phyloP scores from a whole-genome alignment of 768 basidiomycete genomes.

The Boletus rufocinnamomeus region DNA sequence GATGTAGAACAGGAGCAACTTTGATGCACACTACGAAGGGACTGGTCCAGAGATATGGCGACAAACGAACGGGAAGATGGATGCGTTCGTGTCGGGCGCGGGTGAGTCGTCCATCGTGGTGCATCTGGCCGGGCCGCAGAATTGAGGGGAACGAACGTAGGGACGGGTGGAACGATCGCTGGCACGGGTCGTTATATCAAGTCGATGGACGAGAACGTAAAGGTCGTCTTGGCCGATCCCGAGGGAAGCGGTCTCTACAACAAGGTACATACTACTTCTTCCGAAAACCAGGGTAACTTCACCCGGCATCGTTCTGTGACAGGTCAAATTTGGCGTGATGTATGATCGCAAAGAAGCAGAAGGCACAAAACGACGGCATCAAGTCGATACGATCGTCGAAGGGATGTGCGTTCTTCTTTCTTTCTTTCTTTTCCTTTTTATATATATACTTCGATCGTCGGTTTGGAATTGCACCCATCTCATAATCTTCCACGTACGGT shows the following conservation, averaged over 20 bases:
- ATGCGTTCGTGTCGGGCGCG: constrained; percentile 90
- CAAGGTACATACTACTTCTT: constrained; percentile 52
- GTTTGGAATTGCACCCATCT: not conserved
- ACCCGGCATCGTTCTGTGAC: not conserved
- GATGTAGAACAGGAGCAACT: constrained; percentile 77
- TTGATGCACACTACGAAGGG: constrained; percentile 81
- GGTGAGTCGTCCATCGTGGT: constrained; percentile 43
- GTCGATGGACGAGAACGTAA: constrained; percentile 61
- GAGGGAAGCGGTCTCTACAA: constrained; percentile 95
- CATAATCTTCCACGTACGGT: not conserved
- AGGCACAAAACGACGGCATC: constrained; percentile 89
- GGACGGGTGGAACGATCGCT: constrained; percentile 95
- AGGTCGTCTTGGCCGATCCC: constrained; percentile 84
- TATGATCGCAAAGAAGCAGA: constrained; percentile 91
- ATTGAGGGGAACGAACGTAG: constrained; percentile 37
- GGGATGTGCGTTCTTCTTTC: constrained; percentile 58
- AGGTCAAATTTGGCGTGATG: constrained; percentile 94
- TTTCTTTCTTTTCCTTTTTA: constrained; percentile 12
- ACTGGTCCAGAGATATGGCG: constrained; percentile 96
- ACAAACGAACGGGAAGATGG: constrained; percentile 79
- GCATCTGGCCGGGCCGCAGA: not conserved
- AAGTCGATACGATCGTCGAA: constrained; percentile 96
- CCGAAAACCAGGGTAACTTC: not conserved
- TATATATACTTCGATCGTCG: not conserved
- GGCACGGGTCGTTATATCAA: constrained; percentile 83